Conservation (phyloP, 2,329 filamentous ascomycete species). For the Macrophomina tecta region DNA sequence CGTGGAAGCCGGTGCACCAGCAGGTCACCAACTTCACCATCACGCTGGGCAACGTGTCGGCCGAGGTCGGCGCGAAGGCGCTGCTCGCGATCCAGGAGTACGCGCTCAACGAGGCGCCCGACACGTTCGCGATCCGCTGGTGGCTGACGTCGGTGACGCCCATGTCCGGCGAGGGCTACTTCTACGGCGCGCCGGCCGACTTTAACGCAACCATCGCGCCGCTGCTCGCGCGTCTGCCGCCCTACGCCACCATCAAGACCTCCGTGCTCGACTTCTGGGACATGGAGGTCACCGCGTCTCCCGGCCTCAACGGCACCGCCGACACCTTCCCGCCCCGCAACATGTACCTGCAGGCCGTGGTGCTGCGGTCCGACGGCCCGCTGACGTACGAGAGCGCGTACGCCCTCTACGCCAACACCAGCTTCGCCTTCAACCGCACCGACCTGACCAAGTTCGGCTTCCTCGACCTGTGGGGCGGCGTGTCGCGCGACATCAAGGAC, state of each 20-base stretch:
- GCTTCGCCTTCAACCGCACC: conserved; percentile 31
- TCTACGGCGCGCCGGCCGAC: conserved; percentile 32
- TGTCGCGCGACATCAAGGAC: conserved; percentile 30
- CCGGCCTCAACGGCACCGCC: conserved; percentile 26
- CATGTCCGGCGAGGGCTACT: conserved; percentile 31
- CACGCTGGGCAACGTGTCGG: conserved; percentile 26
- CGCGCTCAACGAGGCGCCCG: conserved; percentile 30
- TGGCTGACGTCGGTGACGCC: conserved; percentile 29
- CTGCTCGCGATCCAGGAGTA: conserved; percentile 32
- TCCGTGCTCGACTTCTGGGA: conserved; percentile 31
- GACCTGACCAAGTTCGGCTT: conserved; percentile 33
- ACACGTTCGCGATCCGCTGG: conserved; percentile 34
- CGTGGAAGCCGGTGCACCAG: conserved; percentile 30
- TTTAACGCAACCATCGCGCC: conserved; percentile 31
- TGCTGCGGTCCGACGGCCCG: conserved; percentile 29
- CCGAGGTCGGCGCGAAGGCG: conserved; percentile 28
- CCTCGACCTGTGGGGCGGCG: conserved; percentile 35
- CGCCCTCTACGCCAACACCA: conserved; percentile 29
- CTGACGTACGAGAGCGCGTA: conserved; percentile 30
- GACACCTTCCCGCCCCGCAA: conserved; percentile 30
- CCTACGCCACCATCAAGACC: conserved; percentile 28
- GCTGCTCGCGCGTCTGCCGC: conserved; percentile 30
- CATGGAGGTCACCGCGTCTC: conserved; percentile 29
- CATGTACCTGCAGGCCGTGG: conserved; percentile 33
- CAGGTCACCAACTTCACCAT: conserved; percentile 32